A percentile compares a stretch with the other conserved stretches of the same genome.
Evolutionary conservation across 176 grass and related monocot genomes (phyloP).

Genomic region (Pontederia crassipes): DNA sequence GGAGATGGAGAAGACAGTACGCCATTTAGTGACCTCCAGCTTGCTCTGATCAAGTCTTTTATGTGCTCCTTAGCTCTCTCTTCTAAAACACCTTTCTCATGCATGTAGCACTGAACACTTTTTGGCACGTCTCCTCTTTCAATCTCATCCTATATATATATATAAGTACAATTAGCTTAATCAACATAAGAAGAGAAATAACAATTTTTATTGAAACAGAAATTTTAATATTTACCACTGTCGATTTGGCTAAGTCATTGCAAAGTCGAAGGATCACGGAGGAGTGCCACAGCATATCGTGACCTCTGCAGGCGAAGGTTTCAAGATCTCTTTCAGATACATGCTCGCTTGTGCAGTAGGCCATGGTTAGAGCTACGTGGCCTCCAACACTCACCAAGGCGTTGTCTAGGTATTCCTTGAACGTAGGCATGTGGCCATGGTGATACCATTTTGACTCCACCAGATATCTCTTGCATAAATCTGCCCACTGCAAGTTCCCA

Average conservation of each 20-base stretch:
- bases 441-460: neutral
- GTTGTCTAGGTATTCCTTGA: neutral
- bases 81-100: constrained; percentile 6
- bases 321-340: neutral
- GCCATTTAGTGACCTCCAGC: constrained; percentile 13
- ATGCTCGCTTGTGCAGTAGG: neutral
- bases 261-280: neutral
- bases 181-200: neutral
- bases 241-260: neutral
- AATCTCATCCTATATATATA: neutral
- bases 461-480: constrained; percentile 1
- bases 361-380: neutral
- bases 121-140: constrained; percentile 18
- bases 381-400: neutral
- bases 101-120: constrained; percentile 16
- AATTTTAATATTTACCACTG: neutral
- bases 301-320: neutral
- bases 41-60: neutral
- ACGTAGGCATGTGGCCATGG: neutral
- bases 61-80: constrained; percentile 6
- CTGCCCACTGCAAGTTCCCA: neutral
- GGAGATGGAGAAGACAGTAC: too few species aligned
- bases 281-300: neutral
- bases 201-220: neutral
- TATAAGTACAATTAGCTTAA: neutral